Conservation (phyloP, 2,329 filamentous ascomycete species). For the Dothideomycetes sp. region DNA sequence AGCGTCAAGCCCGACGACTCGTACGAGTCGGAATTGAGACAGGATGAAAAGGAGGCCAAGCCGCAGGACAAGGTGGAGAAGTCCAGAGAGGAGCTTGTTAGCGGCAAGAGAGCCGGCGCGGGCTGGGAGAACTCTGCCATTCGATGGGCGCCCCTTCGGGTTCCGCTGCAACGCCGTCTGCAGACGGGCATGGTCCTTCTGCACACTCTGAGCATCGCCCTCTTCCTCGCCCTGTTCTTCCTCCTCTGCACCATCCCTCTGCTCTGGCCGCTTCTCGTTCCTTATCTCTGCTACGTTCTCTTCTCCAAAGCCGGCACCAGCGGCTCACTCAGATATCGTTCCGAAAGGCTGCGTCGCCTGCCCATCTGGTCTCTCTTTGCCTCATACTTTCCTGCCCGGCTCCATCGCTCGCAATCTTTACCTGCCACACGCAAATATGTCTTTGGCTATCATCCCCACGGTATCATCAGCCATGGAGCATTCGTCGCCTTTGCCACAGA, state of each 20-base stretch:
- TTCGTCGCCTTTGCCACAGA: slow-evolving; percentile 88
- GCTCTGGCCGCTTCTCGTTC: slow-evolving; percentile 70
- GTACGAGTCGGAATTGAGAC: slow-evolving; percentile 28
- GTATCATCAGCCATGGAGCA: slow-evolving; percentile 94
- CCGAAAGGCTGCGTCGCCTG: slow-evolving; percentile 61
- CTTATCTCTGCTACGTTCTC: slow-evolving; percentile 77
- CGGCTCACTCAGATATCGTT: slow-evolving; percentile 66
- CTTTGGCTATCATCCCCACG: slow-evolving; percentile 93
- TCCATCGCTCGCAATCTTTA: slow-evolving; percentile 77
- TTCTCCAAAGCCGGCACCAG: slow-evolving; percentile 69
- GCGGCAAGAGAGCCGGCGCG: slow-evolving; percentile 44
- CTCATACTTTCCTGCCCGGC: slow-evolving; percentile 81
- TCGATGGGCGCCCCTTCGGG: slow-evolving; percentile 77
- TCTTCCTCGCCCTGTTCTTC: slow-evolving; percentile 68
- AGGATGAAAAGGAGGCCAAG: slow-evolving; percentile 21
- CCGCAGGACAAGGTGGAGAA: slow-evolving; percentile 18
- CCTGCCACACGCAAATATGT: slow-evolving; percentile 84
- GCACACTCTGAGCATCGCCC: slow-evolving; percentile 41
- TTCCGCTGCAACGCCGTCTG: slow-evolving; percentile 44
- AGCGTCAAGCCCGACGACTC: slow-evolving; percentile 34
- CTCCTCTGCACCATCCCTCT: slow-evolving; percentile 83
- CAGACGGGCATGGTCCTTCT: slow-evolving; percentile 42
- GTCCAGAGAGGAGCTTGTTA: slow-evolving; percentile 36
- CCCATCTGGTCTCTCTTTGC: slow-evolving; percentile 83
- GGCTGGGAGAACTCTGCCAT: slow-evolving; percentile 50